A percentile compares a stretch with the other conserved stretches of the same genome.
Conservation (phyloP, 306 rosid genomes). For the Prunus persica region Prunus_persica_NCBIv2 NC_034014.1:2927001-2927500, state of each 20-base stretch:
- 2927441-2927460: too few species aligned
- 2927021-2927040: slow-evolving; percentile 16
- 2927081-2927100: not conserved
- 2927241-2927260: slow-evolving; percentile 16
- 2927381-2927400: not conserved
- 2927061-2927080: not conserved
- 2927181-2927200: slow-evolving; percentile 11
- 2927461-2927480: not conserved
- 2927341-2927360: slow-evolving; percentile 27
- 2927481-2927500: too few species aligned
- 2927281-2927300: not conserved
- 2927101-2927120: not conserved
- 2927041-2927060: slow-evolving; percentile 22
- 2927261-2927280: too few species aligned
- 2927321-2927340: slow-evolving; percentile 15
- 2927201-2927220: slow-evolving; percentile 10
- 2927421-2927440: not conserved
- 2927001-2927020: slow-evolving; percentile 16
- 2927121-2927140: not conserved
- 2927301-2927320: slow-evolving; percentile 14
- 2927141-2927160: not conserved
- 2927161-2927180: not conserved
- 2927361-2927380: slow-evolving; percentile 20
- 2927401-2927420: too few species aligned
- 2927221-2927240: not conserved